Evolutionary conservation across 2,329 filamentous ascomycete species (phyloP), one percentile per base, ranked within the genome.

Genomic region (Dactylonectria macrodidyma): DNA sequence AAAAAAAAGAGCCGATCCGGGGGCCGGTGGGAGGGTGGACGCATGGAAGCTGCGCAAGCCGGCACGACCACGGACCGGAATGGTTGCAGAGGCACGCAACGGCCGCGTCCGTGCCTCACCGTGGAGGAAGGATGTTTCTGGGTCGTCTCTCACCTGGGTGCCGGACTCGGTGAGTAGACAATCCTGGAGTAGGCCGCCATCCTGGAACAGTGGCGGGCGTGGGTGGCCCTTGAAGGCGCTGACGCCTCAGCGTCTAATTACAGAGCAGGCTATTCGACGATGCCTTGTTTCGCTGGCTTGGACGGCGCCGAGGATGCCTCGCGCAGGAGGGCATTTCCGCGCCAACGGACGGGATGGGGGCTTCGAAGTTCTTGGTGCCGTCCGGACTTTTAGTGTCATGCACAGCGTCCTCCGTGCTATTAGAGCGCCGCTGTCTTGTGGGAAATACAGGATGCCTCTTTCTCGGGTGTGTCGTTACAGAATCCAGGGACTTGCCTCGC

Each of bases 51-150:
- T 24, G 33, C 55, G 9, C 16, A 38, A 46, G 38, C 8, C 47
- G 26, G 56, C 38, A 30, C 48, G 56, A 38, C 33, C 16, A 50
- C 44, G 57, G 57, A 59, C 16, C 44, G 57, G 57, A 59, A 9
- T 24, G 46, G 44, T 36, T 16, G 47, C 34, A 41, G 57, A 59
- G 46, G 46, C 19, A 48, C 65, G 41, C 54, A 24, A 58, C 30
- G 51, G 66, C 51, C 61, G 68, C 47, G 59, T 70, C 68, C 65
- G 68, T 71, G 70, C 70, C 19, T 19, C n/a, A 33, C 48, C 59
- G 50, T 62, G 50, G 36, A 46, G 22, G 52, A 62, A 38, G 33
- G 48, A 24, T 8, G 48, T 24, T 16, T 22, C 12, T n/a, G 24
- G 47, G 24, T 9, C 26, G 16, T 16, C 33, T 54, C 50, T 34